phyloP scores from a whole-genome alignment of 495 filamentous ascomycete genomes.

The Tuber umbilicatum region DNA sequence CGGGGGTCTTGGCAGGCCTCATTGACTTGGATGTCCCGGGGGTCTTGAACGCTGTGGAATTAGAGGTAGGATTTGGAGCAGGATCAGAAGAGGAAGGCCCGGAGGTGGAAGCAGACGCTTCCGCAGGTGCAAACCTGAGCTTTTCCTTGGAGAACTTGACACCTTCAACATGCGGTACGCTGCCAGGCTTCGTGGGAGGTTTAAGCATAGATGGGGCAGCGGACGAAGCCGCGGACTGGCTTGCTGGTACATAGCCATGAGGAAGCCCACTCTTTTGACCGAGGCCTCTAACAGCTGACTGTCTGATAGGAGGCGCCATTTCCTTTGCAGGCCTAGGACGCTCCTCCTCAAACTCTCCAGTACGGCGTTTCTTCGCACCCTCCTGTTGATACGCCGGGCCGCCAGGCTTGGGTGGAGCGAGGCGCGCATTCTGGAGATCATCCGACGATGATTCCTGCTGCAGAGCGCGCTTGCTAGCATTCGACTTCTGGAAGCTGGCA shows the following conservation, averaged over 20 bases:
- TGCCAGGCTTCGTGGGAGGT: slow-evolving; percentile 23
- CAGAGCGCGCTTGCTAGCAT: slow-evolving; percentile 54
- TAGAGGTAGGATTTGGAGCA: slow-evolving; percentile 30
- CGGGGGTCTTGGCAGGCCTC: slow-evolving; percentile 47
- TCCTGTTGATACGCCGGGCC: slow-evolving; percentile 47
- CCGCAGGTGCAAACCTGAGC: slow-evolving; percentile 75
- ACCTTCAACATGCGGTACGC: slow-evolving; percentile 44
- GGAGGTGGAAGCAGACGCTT: slow-evolving; percentile 49
- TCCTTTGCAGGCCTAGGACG: slow-evolving; percentile 40
- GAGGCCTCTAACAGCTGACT: slow-evolving; percentile 48
- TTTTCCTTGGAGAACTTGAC: slow-evolving; percentile 72
- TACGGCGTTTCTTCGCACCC: slow-evolving; percentile 54
- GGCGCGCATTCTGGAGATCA: slow-evolving; percentile 45
- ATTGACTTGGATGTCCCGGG: slow-evolving; percentile 42
- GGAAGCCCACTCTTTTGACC: slow-evolving; percentile 48
- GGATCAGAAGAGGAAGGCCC: slow-evolving; percentile 34
- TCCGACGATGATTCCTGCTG: slow-evolving; percentile 47
- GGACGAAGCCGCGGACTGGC: slow-evolving; percentile 49
- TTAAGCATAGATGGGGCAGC: slow-evolving; percentile 35
- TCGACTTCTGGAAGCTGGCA: slow-evolving; percentile 24
- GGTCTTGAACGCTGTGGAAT: slow-evolving; percentile 30
- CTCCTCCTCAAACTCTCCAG: slow-evolving; percentile 52
- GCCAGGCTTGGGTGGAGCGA: slow-evolving; percentile 45
- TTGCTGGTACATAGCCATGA: slow-evolving; percentile 50
- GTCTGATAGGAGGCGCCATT: slow-evolving; percentile 76